phyloP scores from a whole-genome alignment of 2,329 filamentous ascomycete genomes.

The Aspergillus novoparasiticus region DNA sequence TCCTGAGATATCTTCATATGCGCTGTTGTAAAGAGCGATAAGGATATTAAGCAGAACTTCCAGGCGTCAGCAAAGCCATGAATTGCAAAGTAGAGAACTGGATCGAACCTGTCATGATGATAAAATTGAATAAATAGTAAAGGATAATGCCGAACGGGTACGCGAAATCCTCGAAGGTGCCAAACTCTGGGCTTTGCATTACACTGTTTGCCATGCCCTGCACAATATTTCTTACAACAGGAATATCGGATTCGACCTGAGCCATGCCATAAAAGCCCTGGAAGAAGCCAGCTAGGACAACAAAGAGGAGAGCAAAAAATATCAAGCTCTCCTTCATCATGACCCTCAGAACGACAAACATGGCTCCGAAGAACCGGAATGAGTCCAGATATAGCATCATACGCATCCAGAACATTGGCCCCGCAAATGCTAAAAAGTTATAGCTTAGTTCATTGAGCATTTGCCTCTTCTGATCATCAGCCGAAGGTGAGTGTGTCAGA shows the following conservation, averaged over 20 bases:
- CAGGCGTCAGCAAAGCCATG: not conserved
- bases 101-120: conserved; percentile 74
- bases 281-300: conserved; percentile 78
- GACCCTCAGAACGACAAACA: conserved; percentile 94
- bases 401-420: conserved; percentile 96
- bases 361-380: conserved; percentile 93
- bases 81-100: not conserved
- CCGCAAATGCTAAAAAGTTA: conserved; percentile 89
- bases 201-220: conserved; percentile 79
- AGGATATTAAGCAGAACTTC: conserved; percentile 86
- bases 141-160: conserved; percentile 92
- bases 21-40: conserved; percentile 94
- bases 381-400: conserved; percentile 91
- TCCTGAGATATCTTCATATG: conserved; percentile 91
- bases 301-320: conserved; percentile 86
- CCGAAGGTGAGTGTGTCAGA: conserved; percentile 61
- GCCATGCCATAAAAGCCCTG: conserved; percentile 95
- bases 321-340: conserved; percentile 95
- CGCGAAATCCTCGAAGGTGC: conserved; percentile 84
- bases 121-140: conserved; percentile 97
- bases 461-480: conserved; percentile 53
- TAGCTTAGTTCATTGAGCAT: conserved; percentile 82
- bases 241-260: conserved; percentile 70
- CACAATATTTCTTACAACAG: conserved; percentile 45
- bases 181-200: conserved; percentile 89